Base-by-base conservation (phyloP, 176 grass and related monocot species). In the Poa annua region DNA sequence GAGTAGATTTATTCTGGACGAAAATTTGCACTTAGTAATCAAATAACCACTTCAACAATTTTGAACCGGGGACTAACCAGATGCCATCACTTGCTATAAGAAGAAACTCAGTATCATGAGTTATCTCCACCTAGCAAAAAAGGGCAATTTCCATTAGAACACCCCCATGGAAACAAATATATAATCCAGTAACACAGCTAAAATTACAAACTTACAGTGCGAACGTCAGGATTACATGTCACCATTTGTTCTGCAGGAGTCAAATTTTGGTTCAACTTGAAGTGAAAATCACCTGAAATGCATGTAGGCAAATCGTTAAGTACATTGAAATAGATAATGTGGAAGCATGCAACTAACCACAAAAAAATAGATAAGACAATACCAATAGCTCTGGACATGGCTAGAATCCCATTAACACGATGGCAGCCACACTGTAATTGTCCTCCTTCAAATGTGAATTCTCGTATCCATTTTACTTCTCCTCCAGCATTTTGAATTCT, bases 401-500 rank as follows among this genome's bases (percentile, higher is more conserved):
- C 4, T 57, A 77, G 3, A 0, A 3, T 5, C 48, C 52, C 75
- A 12, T 56, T 2, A 42, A 84, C 36, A 36, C 15, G 16, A 67
- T 13, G 0, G 11, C 3, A 8, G 35, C 35, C 65, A 0, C 2
- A 29, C 22, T 60, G 21, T 61, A 39, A 0, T 7, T 39, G 36
- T 39, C 36, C 36, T 39, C 36, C 36, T 39, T 4, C 36, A 39
- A 7, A 7, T 6, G 6, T 39, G 7, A 0, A 4, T 7, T 6
- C 36, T 39, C 6, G 0, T 39, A n/a, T 39, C 36, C 41, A 9
- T 45, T 45, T 34, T 65, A 66, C 15, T 66, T 29, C 2, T 66
- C 63, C 84, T 80, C 56, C 50, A 50, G 79, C 79, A 14, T 4
- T n/a, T 60, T 0, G 0, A 77, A 87, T 77, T 82, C 85, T 70